Evolutionary conservation across 2,329 filamentous ascomycete species (phyloP), one percentile per base, ranked within the genome.

Genomic region (Fusarium decemcellulare): DNA sequence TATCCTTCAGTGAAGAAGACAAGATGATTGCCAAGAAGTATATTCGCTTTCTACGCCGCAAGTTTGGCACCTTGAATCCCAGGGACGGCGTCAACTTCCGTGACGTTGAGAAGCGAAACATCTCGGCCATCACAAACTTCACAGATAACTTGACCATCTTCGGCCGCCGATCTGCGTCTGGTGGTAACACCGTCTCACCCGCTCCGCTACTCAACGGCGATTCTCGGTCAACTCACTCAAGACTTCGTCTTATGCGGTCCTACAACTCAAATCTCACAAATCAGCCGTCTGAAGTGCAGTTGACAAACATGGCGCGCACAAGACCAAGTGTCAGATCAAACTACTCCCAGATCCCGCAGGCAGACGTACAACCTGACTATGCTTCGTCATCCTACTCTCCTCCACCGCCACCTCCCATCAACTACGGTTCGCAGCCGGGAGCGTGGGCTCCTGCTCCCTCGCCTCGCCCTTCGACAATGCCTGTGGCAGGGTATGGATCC

Each of bases 61-160:
- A 53, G 50, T 53, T 53, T 16, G 50, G 50, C 7, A 53, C 36
- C 9, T n/a, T 53, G 8, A 53, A 53, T 15, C 50, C 50, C 5
- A 39, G 23, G 8, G 36, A 53, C 15, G 50, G 23, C 5, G 40
- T 27, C 18, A 29, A 39, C 50, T 53, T 53, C 3, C 37, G 50
- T 8, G 37, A 37, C 14, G 27, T 53, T 18, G 50, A 53, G 36
- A 53, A 53, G 18, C 36, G 50, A 11, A 39, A 39, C 11, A 53
- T 53, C 36, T 53, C 50, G 1, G 18, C 14, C 8, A 40, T 53
- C 2, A 53, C 50, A n/a, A 53, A 53, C 50, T 53, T 40, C 40
- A 40, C 50, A 15, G 18, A 15, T 27, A 36, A 18, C 36, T 29
- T 53, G 23, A 34, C 30, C 8, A 50, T 36, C 14, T 15, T 53